These are phyloP conservation scores for Luffa acutangula DNA, from an alignment of 306 rosid species.

Conservation along the genomic window DNA sequence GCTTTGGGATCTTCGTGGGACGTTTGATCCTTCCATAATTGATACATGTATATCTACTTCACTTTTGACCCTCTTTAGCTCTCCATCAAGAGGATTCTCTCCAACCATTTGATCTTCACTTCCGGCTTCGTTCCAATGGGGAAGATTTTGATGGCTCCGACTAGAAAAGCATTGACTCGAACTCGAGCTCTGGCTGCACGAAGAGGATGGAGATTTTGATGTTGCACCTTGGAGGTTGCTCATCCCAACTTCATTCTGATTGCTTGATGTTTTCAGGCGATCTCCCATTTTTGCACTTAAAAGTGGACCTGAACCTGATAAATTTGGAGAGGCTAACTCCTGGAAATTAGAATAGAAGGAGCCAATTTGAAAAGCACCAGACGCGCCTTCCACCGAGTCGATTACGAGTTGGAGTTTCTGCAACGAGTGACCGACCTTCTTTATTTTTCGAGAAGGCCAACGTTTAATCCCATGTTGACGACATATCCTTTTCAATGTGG, in stretches of 20 bases:
- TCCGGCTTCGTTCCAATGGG: conserved; percentile 15
- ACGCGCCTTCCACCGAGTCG: conserved; percentile 81
- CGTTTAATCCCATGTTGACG: conserved; percentile 92
- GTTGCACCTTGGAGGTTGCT: conserved; percentile 35
- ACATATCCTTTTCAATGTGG: conserved; percentile 91
- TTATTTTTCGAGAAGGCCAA: conserved; percentile 95
- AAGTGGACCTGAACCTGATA: conserved; percentile 34
- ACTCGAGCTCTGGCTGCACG: conserved; percentile 57
- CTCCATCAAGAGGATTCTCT: conserved; percentile 25
- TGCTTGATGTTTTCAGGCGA: conserved; percentile 25
- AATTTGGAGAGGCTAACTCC: conserved; percentile 61
- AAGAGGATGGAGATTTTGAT: conserved; percentile 57
- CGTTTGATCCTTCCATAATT: conserved; percentile 19
- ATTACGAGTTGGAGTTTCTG: conserved; percentile 85
- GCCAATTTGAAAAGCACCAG: conserved; percentile 72
- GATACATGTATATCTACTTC: conserved; percentile 50
- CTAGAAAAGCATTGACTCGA: conserved; percentile 80
- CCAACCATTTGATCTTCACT: conserved; percentile 28
- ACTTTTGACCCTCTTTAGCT: conserved; percentile 55
- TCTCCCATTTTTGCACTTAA: conserved; percentile 46
- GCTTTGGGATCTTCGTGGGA: conserved; percentile 51
- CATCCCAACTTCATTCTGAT: conserved; percentile 28
- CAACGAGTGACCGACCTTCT: conserved; percentile 94
- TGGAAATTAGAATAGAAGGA: conserved; percentile 75
- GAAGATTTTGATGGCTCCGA: conserved; percentile 33